Conservation (phyloP, 2,329 filamentous ascomycete genomes). For the Clonostachys chloroleuca region DNA sequence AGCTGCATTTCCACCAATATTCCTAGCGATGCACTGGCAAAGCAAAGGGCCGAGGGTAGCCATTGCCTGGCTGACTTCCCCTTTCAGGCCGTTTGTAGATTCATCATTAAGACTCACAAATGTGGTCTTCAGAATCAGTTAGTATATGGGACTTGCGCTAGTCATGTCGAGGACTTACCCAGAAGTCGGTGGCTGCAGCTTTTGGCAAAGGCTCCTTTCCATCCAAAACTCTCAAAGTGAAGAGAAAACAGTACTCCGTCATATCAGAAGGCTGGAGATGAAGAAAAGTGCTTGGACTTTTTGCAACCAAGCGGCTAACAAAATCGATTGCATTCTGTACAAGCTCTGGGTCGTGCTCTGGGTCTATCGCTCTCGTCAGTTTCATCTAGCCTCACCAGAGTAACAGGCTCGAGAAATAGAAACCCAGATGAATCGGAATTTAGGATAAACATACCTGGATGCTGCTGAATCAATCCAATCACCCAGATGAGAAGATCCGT, state of each 20-base stretch:
- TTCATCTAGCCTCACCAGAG: too few species aligned
- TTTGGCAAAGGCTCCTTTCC: slow-evolving; percentile 74
- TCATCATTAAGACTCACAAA: slow-evolving; percentile 45
- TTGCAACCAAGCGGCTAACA: slow-evolving; percentile 57
- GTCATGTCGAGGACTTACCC: slow-evolving; percentile 44
- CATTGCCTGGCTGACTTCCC: slow-evolving; percentile 42
- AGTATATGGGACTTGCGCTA: too few species aligned
- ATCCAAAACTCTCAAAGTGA: slow-evolving; percentile 65
- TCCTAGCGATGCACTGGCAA: slow-evolving; percentile 54
- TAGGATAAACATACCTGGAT: slow-evolving; percentile 44
- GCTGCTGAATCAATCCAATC: slow-evolving; percentile 53
- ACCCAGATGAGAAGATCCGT: slow-evolving; percentile 56
- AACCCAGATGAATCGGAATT: slow-evolving; percentile 11
- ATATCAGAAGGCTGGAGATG: slow-evolving; percentile 47
- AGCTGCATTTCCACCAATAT: slow-evolving; percentile 63
- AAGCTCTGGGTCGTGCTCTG: slow-evolving; percentile 69
- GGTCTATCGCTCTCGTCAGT: slow-evolving; percentile 27
- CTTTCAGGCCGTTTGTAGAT: slow-evolving; percentile 32
- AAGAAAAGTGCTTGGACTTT: slow-evolving; percentile 58
- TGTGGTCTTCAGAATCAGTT: slow-evolving; percentile 31
- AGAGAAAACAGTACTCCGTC: slow-evolving; percentile 65
- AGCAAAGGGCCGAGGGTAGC: slow-evolving; percentile 57
- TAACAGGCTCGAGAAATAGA: not conserved
- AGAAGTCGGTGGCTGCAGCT: slow-evolving; percentile 68
- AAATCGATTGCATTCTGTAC: slow-evolving; percentile 73